These are phyloP conservation scores for Colletotrichum incanum DNA, from an alignment of 2,329 filamentous ascomycete genomes.

Conservation along the genomic window DNA sequence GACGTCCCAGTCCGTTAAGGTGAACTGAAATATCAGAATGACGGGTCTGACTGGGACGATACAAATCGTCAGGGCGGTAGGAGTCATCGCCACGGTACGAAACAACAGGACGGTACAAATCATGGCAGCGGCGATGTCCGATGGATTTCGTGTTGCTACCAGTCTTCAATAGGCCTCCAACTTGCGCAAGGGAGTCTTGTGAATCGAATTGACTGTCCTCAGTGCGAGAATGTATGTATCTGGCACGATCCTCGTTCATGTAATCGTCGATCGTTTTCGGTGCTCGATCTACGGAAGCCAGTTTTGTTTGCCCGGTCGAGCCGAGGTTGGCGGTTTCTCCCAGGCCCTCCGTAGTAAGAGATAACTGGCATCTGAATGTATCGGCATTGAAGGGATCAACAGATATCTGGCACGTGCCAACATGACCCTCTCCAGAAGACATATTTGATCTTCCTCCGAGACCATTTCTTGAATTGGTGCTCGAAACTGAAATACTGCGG, in stretches of 20 bases:
- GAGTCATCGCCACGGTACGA: neutral
- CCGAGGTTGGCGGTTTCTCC: neutral
- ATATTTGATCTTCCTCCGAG: neutral
- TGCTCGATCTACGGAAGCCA: neutral
- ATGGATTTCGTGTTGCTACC: constrained; percentile 18
- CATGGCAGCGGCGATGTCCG: constrained; percentile 5
- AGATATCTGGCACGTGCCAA: neutral
- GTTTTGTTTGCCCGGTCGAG: neutral
- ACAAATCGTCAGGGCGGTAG: constrained; percentile 1
- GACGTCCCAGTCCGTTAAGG: neutral
- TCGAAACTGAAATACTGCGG: neutral
- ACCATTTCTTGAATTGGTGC: neutral
- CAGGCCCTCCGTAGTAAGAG: neutral
- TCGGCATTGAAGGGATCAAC: neutral
- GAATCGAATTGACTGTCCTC: neutral
- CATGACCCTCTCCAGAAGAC: neutral
- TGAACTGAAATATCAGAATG: neutral
- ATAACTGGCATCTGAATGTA: neutral
- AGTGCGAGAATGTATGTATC: constrained; percentile 16
- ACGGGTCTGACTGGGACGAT: neutral
- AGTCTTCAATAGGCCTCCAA: constrained; percentile 2
- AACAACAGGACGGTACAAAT: constrained; percentile 13
- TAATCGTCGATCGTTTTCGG: neutral
- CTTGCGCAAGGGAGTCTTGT: neutral
- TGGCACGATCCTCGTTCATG: constrained; percentile 29